A percentile compares a stretch with the other conserved stretches of the same genome.
These are phyloP conservation scores for Clathrospora elynae DNA, from an alignment of 2,329 filamentous ascomycete species.

Conservation along the genomic window DNA sequence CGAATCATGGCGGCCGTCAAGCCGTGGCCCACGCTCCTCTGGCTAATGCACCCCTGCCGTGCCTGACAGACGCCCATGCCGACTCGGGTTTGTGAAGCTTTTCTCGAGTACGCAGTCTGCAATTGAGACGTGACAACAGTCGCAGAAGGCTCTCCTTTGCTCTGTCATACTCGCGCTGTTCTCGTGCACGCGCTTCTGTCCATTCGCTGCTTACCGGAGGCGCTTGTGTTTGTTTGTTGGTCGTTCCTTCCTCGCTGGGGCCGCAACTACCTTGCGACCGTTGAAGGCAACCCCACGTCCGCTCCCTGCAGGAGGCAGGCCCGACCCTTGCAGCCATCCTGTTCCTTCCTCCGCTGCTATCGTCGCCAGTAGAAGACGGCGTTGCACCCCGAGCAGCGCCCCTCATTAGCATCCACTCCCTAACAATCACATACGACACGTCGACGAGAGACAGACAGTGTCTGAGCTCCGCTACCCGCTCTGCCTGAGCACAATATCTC, in stretches of 20 bases:
- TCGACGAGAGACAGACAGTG: constrained; percentile 36
- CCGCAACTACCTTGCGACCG: constrained; percentile 32
- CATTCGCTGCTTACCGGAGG: neutral
- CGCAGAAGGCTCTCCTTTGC: neutral
- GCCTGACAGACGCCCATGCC: constrained; percentile 28
- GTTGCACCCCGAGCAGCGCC: constrained; percentile 18
- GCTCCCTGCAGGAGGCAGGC: constrained; percentile 32
- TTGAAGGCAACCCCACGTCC: constrained; percentile 33
- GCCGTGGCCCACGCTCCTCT: constrained; percentile 35
- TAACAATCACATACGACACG: constrained; percentile 15
- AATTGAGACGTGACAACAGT: constrained; percentile 19
- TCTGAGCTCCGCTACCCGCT: constrained; percentile 26
- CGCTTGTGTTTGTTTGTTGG: constrained; percentile 15
- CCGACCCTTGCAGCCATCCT: constrained; percentile 39
- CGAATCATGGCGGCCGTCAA: constrained; percentile 29
- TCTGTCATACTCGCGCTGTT: constrained; percentile 8
- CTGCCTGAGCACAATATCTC: constrained; percentile 13
- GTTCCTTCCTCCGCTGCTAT: constrained; percentile 24
- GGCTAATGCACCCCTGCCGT: constrained; percentile 26
- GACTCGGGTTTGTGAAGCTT: constrained; percentile 21
- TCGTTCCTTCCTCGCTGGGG: constrained; percentile 34
- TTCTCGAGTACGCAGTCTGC: constrained; percentile 16
- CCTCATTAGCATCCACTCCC: constrained; percentile 19
- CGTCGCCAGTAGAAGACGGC: constrained; percentile 23
- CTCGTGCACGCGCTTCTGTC: neutral